Conservation (phyloP, 495 filamentous ascomycete species). For the Usnea hakonensis region DNA sequence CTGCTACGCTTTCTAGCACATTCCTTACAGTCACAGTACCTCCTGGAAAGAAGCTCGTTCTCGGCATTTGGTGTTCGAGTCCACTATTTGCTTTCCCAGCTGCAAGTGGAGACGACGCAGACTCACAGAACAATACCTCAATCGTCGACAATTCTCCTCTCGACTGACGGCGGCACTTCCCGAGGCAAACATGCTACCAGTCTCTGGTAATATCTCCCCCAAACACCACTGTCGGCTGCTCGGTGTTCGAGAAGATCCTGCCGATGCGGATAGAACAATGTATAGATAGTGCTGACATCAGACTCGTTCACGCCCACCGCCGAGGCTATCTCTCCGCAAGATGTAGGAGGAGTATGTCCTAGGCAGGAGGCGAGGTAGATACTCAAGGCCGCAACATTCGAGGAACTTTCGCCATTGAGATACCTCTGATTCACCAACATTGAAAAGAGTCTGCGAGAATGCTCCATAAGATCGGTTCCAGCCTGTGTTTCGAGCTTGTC, state of each 20-base stretch:
- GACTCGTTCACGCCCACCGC: neutral
- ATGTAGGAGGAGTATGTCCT: neutral
- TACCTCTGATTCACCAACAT: neutral
- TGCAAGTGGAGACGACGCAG: neutral
- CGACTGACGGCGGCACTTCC: neutral
- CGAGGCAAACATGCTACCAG: no score
- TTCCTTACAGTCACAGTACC: neutral
- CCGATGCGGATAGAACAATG: neutral
- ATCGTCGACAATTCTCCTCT: neutral
- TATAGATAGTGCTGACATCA: neutral
- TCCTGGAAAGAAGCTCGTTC: neutral
- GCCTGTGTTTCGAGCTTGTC: neutral
- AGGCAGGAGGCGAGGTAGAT: neutral
- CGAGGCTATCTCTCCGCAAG: neutral
- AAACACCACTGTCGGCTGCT: neutral
- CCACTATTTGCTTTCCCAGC: neutral
- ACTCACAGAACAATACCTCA: neutral
- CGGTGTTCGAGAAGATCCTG: neutral
- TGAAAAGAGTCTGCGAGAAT: neutral
- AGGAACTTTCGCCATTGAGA: neutral
- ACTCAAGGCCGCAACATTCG: neutral
- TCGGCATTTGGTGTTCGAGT: neutral
- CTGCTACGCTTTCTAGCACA: no score
- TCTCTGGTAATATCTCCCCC: neutral
- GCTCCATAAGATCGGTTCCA: neutral